Conservation (phyloP, 1,284 basidiomycete genomes). For the Sutorius eximius region DNA sequence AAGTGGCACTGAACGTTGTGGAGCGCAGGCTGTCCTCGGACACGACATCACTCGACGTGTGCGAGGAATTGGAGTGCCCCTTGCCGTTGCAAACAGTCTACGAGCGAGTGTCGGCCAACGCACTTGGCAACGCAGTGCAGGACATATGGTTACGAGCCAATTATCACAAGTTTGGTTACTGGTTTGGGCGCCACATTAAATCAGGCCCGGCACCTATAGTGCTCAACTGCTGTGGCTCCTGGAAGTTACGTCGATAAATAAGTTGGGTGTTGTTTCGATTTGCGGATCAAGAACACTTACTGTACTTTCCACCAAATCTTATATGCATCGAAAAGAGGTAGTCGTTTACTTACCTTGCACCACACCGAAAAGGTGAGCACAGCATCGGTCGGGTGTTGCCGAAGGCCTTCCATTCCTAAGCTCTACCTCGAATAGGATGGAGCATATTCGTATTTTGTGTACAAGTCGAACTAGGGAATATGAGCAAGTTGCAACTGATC, state of each 20-base stretch:
- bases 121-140: background rate
- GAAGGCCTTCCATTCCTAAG: background rate
- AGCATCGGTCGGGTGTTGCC: conserved; percentile 5
- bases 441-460: conserved; percentile 21
- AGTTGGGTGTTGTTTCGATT: background rate
- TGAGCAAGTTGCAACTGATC: conserved; percentile 26
- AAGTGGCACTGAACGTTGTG: background rate
- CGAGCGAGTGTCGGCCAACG: background rate
- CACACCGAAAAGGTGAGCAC: background rate
- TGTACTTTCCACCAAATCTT: background rate
- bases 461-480: conserved; percentile 24
- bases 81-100: background rate
- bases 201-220: no score
- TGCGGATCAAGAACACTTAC: background rate
- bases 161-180: no score
- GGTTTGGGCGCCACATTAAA: background rate
- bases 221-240: background rate
- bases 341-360: background rate
- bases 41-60: background rate
- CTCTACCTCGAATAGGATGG: background rate
- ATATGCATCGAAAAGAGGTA: background rate
- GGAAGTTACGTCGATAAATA: background rate
- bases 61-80: background rate
- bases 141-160: background rate
- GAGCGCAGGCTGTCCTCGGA: background rate